Evolutionary conservation across 2,329 filamentous ascomycete genomes (phyloP), one percentile per base, ranked within the genome.

Genomic region (Penicillium sp.): DNA sequence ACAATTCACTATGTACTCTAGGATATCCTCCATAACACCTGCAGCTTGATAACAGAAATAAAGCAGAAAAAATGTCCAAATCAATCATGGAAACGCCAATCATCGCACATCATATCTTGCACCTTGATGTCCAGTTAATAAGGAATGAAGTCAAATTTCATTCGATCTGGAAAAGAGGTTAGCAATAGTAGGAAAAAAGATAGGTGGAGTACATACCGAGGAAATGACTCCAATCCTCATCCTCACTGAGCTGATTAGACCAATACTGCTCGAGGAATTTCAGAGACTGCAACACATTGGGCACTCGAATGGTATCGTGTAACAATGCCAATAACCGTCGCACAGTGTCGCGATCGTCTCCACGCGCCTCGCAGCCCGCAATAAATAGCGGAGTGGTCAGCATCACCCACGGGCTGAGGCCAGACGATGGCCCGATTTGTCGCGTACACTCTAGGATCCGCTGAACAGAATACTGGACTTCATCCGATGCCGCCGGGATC

Each of bases 331-430:
- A 51, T 18, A 72, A 40, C 18, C 55, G 52, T 27, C 61, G 58
- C 11, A 71, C 64, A 9, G 56, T 59, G 26, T 61, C 61, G 6
- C 67, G 61, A 46, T 72, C 68, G 26, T 67, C 55, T 2, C 61
- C 67, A 5, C 62, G 54, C 14, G 69, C 69, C 41, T 72, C 69
- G 38, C 69, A 72, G 3, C 70, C 70, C 6, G 69, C 70, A 36
- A 70, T 71, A 45, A 73, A 73, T 5, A 73, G 50, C 6, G 70
- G 69, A 6, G 70, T 73, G 16, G 70, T 72, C 13, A 72, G 57
- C 54, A 73, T 64, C 6, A 69, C 68, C 63, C 68, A 69, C 7
- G 70, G 70, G 39, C 68, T 70, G 4, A 71, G 57, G 6, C 68
- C 67, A 13, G 63, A 57, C 1, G 66, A 63, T 4, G 70, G 70